Conservation (phyloP, 768 basidiomycete genomes). For the Tricholoma matsutake region DNA sequence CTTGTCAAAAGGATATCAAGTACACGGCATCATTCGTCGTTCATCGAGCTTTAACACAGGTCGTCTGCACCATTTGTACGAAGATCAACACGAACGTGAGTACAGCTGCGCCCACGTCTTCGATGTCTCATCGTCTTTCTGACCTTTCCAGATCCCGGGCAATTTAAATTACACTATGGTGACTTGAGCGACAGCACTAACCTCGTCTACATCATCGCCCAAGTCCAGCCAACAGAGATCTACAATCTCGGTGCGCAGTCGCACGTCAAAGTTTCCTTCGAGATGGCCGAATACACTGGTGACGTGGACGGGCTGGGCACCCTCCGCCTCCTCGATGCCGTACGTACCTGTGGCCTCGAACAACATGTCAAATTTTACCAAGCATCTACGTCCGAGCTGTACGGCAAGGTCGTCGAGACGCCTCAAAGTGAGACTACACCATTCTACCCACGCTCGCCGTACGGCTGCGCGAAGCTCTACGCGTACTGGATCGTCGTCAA, state of each 20-base stretch:
- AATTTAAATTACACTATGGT: constrained; percentile 85
- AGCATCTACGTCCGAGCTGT: constrained; percentile 95
- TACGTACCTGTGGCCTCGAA: constrained; percentile 93
- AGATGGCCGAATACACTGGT: constrained; percentile 99
- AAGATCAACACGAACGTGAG: constrained; percentile 89
- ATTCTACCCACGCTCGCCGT: constrained; percentile 97
- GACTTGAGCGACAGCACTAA: constrained; percentile 96
- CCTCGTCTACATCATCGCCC: constrained; percentile 92
- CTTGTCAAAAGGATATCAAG: constrained; percentile 84
- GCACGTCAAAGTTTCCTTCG: constrained; percentile 99
- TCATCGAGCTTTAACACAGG: constrained; percentile 98
- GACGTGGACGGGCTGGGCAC: constrained; percentile 97
- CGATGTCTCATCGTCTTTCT: neutral
- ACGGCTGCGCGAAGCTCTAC: constrained; percentile 94
- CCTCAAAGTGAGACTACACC: constrained; percentile 96
- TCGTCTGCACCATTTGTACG: constrained; percentile 89
- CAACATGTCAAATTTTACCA: constrained; percentile 95
- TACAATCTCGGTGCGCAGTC: constrained; percentile 98
- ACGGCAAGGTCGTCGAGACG: constrained; percentile 94
- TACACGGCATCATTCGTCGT: constrained; percentile 94
- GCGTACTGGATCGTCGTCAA: constrained; percentile 90
- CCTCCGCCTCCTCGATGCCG: constrained; percentile 91
- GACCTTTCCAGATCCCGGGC: constrained; percentile 52
- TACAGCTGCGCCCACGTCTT: constrained; percentile 10
- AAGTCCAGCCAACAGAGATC: constrained; percentile 92